These are phyloP conservation scores for Yarrowia sp. DNA, from an alignment of 805 yeast genomes.

Conservation along the genomic window DNA sequence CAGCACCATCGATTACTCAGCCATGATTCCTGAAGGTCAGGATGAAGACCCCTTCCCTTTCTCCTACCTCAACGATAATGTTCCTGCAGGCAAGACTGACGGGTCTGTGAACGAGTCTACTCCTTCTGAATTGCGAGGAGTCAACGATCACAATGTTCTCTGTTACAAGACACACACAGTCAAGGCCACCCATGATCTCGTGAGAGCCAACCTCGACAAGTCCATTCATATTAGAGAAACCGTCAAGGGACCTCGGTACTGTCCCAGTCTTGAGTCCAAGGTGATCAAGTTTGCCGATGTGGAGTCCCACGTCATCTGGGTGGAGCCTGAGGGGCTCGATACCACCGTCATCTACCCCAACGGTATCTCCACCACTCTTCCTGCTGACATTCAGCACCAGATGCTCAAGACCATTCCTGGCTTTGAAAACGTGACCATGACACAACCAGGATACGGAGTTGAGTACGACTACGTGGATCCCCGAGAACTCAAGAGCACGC, in stretches of 20 bases:
- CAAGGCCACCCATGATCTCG: slow-evolving; percentile 70
- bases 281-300: slow-evolving; percentile 80
- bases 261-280: slow-evolving; percentile 96
- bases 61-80: slow-evolving; percentile 79
- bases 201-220: slow-evolving; percentile 73
- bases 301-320: slow-evolving; percentile 82
- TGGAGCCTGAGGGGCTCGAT: slow-evolving; percentile 94
- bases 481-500: slow-evolving; percentile 73
- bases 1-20: slow-evolving; percentile 69
- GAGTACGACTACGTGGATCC: slow-evolving; percentile 98
- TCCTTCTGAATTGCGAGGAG: slow-evolving; percentile 3
- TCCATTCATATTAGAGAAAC: slow-evolving; percentile 92
- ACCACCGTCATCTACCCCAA: slow-evolving; percentile 92
- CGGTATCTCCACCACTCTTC: slow-evolving; percentile 96
- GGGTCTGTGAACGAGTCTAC: slow-evolving; percentile 54
- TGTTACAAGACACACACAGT: slow-evolving; percentile 86
- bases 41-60: slow-evolving; percentile 88
- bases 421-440: slow-evolving; percentile 82
- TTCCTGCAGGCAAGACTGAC: slow-evolving; percentile 50
- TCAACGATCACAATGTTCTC: slow-evolving; percentile 48
- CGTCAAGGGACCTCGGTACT: slow-evolving; percentile 94
- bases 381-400: slow-evolving; percentile 83
- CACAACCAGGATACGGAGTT: slow-evolving; percentile 98
- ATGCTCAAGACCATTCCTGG: slow-evolving; percentile 85
- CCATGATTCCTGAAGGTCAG: slow-evolving; percentile 74